Evolutionary conservation across 1,284 basidiomycete genomes (phyloP).

Genomic region (Cerrena zonata): DNA sequence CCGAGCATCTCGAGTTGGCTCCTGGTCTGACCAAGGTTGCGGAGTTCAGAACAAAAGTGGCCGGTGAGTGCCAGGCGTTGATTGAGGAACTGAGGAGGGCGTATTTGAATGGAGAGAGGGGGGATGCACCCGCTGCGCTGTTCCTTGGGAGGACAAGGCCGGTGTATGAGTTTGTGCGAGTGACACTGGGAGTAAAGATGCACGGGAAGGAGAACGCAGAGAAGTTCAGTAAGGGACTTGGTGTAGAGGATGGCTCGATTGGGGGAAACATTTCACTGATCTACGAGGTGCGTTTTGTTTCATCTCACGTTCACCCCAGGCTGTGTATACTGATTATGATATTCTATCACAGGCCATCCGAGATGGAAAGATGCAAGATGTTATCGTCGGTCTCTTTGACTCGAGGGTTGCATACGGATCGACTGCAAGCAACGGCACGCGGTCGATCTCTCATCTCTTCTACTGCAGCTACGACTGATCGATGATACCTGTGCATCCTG

Average conservation of each 20-base stretch:
- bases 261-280: slow-evolving; percentile 66
- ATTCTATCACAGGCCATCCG: slow-evolving; percentile 44
- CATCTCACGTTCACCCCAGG: background rate
- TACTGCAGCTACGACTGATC: too few species aligned
- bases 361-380: slow-evolving; percentile 63
- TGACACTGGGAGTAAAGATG: slow-evolving; percentile 64
- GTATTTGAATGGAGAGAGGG: slow-evolving; percentile 49
- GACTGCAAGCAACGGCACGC: too few species aligned
- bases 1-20: slow-evolving; percentile 30
- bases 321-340: slow-evolving; percentile 23
- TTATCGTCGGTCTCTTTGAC: slow-evolving; percentile 49
- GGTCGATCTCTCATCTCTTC: too few species aligned
- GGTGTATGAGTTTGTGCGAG: slow-evolving; percentile 68
- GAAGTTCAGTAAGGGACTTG: slow-evolving; percentile 48
- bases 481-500: too few species aligned
- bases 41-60: slow-evolving; percentile 47
- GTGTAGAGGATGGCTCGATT: slow-evolving; percentile 50
- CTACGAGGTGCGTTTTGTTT: slow-evolving; percentile 39
- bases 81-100: slow-evolving; percentile 47
- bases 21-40: slow-evolving; percentile 33
- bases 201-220: slow-evolving; percentile 65
- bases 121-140: slow-evolving; percentile 51
- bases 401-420: background rate
- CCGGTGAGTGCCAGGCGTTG: slow-evolving; percentile 39
- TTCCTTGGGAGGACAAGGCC: slow-evolving; percentile 59